Evolutionary conservation across 345 rosid species (phyloP).

Genomic region (Zanthoxylum bungeanum): DNA sequence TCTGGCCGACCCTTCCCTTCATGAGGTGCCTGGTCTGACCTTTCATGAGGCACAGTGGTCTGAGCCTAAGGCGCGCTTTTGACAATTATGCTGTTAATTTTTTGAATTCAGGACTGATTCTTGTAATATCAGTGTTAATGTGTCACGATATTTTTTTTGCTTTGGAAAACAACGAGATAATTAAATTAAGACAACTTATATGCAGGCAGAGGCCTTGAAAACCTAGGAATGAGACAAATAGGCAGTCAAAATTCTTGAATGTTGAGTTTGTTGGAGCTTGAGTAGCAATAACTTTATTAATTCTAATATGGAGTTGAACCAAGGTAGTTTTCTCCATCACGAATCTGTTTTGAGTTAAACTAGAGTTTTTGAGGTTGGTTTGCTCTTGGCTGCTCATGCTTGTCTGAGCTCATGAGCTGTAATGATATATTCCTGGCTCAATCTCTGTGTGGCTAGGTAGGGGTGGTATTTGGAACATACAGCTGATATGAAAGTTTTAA

Average conservation of each 20-base stretch:
- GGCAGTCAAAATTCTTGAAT: too few relatives aligned
- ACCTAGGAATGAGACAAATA: too few relatives aligned
- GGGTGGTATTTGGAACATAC: not conserved
- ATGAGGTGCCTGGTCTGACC: too few relatives aligned
- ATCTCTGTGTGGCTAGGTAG: not conserved
- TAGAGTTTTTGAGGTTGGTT: not conserved
- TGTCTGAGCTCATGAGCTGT: not conserved
- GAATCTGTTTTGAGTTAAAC: not conserved
- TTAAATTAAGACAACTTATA: too few relatives aligned
- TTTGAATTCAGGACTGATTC: not conserved
- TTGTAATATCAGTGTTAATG: not conserved
- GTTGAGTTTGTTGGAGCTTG: too few relatives aligned
- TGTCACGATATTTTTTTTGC: too few relatives aligned
- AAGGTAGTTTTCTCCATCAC: not conserved
- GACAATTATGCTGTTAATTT: too few relatives aligned
- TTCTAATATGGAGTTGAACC: not conserved
- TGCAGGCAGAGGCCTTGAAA: too few relatives aligned
- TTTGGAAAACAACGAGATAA: too few relatives aligned
- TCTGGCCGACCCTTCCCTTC: too few relatives aligned
- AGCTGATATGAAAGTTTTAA: not conserved
- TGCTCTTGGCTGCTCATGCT: not conserved
- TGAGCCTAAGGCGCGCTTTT: too few relatives aligned
- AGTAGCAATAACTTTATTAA: not conserved
- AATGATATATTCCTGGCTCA: not conserved
- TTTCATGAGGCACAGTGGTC: too few relatives aligned